Base-by-base conservation (phyloP, 2,329 filamentous ascomycete genomes). In the Ilyonectria robusta region DNA sequence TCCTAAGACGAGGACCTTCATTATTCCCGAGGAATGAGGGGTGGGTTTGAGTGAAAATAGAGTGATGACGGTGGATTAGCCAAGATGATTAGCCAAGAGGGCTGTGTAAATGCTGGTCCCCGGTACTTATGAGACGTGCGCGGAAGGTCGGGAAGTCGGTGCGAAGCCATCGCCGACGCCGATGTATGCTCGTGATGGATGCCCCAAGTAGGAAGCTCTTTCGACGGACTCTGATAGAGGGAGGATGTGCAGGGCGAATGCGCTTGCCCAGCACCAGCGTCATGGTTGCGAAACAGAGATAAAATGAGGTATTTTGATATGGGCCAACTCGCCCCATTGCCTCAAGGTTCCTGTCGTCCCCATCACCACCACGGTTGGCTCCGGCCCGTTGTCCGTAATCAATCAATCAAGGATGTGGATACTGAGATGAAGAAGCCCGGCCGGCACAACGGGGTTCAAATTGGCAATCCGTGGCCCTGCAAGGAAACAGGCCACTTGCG, bases 261-360 rank as follows among this genome's bases (percentile, higher is more conserved):
- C 15, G 44, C 31, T 29, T 33, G 40, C 31, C 19, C 15, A 2
- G 9, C 48, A 44, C 54, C 21, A 46, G 10, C 29, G 44, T 37
- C 42, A 59, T 59, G 58, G 48, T 11, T 48, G 19, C 37, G 37
- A 44, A 56, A n/a, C 48, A 19, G 7, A 54, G 40, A n/a, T 31
- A 29, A 29, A 40, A 33, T 64, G 61, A 57, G 54, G 46, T 58
- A 63, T 53, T 58, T 63, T 53, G 53, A 35, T 35, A 63, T 53
- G 21, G 26, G 51, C 11, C 15, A 46, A 46, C 26, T 11, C 37
- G 17, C 23, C 37, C 47, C 33, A 53, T 48, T 23, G 47, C 17
- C 58, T 29, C 48, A 13, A 2, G 44, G 57, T 26, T 17, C 15
- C 40, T 15, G 7, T 42, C 19, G 40, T 7, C n/a, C 40, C 31